These are phyloP conservation scores for Corymbia calophylla DNA, from an alignment of 441 rosid genomes.

Conservation along the genomic window DNA sequence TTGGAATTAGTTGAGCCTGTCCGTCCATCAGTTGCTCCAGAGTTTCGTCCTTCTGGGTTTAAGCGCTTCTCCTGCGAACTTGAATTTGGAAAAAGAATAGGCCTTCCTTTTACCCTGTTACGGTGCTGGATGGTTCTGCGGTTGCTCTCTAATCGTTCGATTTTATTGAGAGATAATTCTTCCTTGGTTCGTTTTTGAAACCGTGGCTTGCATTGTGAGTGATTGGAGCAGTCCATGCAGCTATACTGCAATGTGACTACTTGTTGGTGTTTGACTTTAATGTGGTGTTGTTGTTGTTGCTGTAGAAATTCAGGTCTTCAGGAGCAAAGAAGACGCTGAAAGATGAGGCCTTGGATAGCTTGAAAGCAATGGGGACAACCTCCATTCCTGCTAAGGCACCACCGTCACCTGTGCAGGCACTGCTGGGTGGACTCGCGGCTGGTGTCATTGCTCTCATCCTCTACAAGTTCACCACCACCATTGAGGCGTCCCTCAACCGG, in stretches of 20 bases:
- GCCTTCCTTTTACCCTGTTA: neutral
- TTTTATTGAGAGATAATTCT: neutral
- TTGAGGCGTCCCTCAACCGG: slow-evolving; percentile 70
- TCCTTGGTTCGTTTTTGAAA: neutral
- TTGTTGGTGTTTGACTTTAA: neutral
- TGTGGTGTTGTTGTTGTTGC: neutral
- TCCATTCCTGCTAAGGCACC: slow-evolving; percentile 39
- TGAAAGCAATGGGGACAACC: slow-evolving; percentile 52
- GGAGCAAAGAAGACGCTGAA: slow-evolving; percentile 54
- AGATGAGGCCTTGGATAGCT: slow-evolving; percentile 62
- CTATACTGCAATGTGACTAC: neutral
- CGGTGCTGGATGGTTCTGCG: neutral
- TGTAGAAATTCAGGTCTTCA: slow-evolving; percentile 55
- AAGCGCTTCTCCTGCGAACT: neutral
- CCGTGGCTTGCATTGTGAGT: neutral
- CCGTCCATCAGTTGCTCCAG: neutral
- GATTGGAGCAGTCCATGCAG: neutral
- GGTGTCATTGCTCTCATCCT: slow-evolving; percentile 79
- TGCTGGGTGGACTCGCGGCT: slow-evolving; percentile 68
- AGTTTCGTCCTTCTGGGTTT: neutral
- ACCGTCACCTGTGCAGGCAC: slow-evolving; percentile 66
- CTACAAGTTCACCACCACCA: slow-evolving; percentile 69
- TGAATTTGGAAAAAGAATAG: neutral
- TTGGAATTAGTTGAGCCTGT: neutral
- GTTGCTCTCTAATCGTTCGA: neutral